Base-by-base conservation (phyloP, 2,329 filamentous ascomycete species). In the Sporothrix sp. region DNA sequence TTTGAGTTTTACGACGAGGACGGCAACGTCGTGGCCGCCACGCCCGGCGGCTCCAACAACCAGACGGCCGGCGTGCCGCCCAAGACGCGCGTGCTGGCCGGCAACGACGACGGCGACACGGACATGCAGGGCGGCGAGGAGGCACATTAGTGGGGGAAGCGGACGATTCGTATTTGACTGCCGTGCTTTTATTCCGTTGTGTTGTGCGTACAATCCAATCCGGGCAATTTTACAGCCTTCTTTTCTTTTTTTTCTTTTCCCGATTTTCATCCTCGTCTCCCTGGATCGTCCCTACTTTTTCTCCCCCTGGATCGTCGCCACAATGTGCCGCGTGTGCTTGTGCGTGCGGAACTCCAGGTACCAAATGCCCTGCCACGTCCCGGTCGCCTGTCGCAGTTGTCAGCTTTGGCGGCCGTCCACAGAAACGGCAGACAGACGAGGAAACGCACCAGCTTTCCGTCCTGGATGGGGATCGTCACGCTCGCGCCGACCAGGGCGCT, bases 1-100 rank as follows among this genome's bases (percentile, higher is more conserved):
- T 97, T 97, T 64, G 90, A 98, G 64, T 97, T 95, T 60, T 85
- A 97, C 39, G 88, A 98, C 65, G 93, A 98, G 69, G 78, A 87
- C 44, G 91, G 89, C 53, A 84, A 94, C 51, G 83, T 95, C 7
- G 86, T 91, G 20, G 87, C 89, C 2, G 76, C 82, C 25, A 96
- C 90, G 3, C 90, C 90, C 0, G 88, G 89, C 8, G 33, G 6
- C 74, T 79, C 2, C 78, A 76, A 2, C 60, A 63, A 3, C 74
- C 79, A 13, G 38, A 13, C 72, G 16, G 48, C 49, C 74, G 73
- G n/a, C 77, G 79, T 77, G 11, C 81, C 80, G 3, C 75, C 43
- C 9, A 45, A 76, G 64, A 79, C 76, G 1, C 85, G 82, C 63
- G 76, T 89, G 11, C 68, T 89, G 43, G 79, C 80, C 7, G 48